Conservation (phyloP, 257 asterid genomes). For the Solanum pinnatisectum region DNA sequence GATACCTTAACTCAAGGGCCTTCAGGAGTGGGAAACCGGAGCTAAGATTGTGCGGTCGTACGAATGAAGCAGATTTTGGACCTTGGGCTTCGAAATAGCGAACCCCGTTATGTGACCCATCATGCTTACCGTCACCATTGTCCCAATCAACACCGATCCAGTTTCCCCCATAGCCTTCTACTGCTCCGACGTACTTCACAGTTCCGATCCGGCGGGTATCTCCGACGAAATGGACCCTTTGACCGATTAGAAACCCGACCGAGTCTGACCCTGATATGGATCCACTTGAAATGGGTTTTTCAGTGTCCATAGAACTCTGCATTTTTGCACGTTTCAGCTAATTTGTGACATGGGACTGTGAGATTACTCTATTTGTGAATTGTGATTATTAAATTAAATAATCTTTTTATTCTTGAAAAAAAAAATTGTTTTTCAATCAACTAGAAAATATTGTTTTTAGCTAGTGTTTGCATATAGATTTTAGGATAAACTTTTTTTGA, state of each 20-base stretch:
- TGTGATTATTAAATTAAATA: background rate
- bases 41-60: conserved; percentile 57
- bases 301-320: background rate
- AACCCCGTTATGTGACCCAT: conserved; percentile 66
- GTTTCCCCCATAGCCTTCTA: conserved; percentile 57
- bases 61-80: conserved; percentile 61
- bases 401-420: background rate
- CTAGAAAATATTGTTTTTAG: too few relatives aligned
- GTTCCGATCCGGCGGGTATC: conserved; percentile 58
- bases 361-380: background rate
- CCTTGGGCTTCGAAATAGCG: conserved; percentile 65
- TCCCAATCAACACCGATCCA: conserved; percentile 99
- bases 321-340: background rate
- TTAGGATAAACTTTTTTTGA: too few relatives aligned
- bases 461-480: background rate
- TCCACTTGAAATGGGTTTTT: background rate
- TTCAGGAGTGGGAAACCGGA: conserved; percentile 57
- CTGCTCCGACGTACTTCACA: conserved; percentile 66
- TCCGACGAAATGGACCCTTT: conserved; percentile 54
- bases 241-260: conserved; percentile 37
- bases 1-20: conserved; percentile 75
- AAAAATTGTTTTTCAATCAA: background rate
- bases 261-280: background rate
- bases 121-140: conserved; percentile 76
- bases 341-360: background rate